A percentile compares a stretch with the other conserved stretches of the same genome.
Conservation (phyloP, 23 red algal genomes). For the Cyanidioschyzon merolae region DNA sequence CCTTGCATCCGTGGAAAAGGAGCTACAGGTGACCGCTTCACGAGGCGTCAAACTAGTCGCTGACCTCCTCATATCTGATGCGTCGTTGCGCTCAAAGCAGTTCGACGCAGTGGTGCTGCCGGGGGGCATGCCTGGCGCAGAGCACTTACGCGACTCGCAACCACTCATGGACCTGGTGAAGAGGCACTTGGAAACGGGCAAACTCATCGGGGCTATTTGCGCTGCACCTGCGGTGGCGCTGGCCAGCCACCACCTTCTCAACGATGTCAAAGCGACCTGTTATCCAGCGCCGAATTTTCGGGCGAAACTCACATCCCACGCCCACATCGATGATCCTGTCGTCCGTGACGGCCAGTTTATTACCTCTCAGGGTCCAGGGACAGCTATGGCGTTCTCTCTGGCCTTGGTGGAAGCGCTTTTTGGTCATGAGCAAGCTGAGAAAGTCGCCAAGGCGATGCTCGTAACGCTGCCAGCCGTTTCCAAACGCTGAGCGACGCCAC, state of each 20-base stretch:
- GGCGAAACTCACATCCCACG: constrained; percentile 33
- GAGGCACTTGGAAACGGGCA: constrained; percentile 24
- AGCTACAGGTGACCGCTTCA: constrained; percentile 41
- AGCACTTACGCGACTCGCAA: constrained; percentile 38
- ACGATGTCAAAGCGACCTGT: constrained; percentile 63
- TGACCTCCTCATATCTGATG: constrained; percentile 40
- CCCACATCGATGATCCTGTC: constrained; percentile 45
- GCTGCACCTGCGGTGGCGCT: constrained; percentile 82
- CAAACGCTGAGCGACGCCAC: not conserved
- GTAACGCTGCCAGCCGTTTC: not conserved
- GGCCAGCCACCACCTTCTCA: constrained; percentile 51
- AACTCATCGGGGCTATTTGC: constrained; percentile 69
- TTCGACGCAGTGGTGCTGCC: constrained; percentile 68
- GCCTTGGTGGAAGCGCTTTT: constrained; percentile 61
- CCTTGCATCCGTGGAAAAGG: constrained; percentile 62
- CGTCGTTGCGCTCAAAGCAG: not conserved
- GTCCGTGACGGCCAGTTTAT: constrained; percentile 45
- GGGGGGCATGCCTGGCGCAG: constrained; percentile 86
- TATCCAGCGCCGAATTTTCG: constrained; percentile 65
- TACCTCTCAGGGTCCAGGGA: constrained; percentile 81
- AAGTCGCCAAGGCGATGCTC: constrained; percentile 54
- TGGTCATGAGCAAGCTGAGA: constrained; percentile 48
- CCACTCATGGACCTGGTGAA: constrained; percentile 32
- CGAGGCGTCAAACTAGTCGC: constrained; percentile 66
- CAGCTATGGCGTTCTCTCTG: constrained; percentile 66